These are phyloP conservation scores for Mucor velutinosus DNA, from an alignment of 371 early-diverging fungal genomes.

Conservation along the genomic window DNA sequence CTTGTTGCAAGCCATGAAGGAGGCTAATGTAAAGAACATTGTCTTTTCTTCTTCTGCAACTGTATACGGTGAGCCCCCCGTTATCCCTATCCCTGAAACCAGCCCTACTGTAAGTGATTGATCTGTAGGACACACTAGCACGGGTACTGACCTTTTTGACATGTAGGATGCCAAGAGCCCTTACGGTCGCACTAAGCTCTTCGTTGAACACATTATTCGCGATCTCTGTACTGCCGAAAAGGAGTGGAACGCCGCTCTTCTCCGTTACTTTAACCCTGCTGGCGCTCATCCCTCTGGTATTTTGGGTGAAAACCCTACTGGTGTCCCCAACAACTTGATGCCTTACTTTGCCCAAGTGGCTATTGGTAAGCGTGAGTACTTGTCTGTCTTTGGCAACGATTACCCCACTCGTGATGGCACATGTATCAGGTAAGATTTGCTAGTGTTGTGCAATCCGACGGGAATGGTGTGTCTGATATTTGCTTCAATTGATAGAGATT, in stretches of 20 bases:
- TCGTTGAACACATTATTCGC: conserved; percentile 78
- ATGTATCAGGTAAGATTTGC: conserved; percentile 66
- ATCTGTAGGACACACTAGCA: not conserved
- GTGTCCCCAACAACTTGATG: conserved; percentile 88
- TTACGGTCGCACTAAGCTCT: conserved; percentile 87
- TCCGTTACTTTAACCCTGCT: conserved; percentile 92
- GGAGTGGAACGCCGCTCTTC: conserved; percentile 72
- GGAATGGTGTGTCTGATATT: not conserved
- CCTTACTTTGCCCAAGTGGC: conserved; percentile 86
- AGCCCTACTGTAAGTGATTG: conserved; percentile 42
- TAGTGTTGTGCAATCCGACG: not conserved
- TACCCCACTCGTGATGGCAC: conserved; percentile 90
- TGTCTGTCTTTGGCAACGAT: conserved; percentile 84
- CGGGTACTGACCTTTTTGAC: not conserved
- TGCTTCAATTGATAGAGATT: conserved; percentile 60
- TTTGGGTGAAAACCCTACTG: conserved; percentile 86
- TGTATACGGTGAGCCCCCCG: conserved; percentile 64
- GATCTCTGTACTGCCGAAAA: conserved; percentile 68
- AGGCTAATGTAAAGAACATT: conserved; percentile 63
- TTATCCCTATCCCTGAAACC: conserved; percentile 60
- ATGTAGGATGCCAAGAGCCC: conserved; percentile 72
- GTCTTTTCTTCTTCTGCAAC: conserved; percentile 85
- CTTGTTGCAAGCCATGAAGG: conserved; percentile 67
- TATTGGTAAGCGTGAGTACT: conserved; percentile 68
- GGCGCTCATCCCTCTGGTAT: conserved; percentile 86